Conservation (phyloP, 768 basidiomycete genomes). For the Dendrothele bispora region DNA sequence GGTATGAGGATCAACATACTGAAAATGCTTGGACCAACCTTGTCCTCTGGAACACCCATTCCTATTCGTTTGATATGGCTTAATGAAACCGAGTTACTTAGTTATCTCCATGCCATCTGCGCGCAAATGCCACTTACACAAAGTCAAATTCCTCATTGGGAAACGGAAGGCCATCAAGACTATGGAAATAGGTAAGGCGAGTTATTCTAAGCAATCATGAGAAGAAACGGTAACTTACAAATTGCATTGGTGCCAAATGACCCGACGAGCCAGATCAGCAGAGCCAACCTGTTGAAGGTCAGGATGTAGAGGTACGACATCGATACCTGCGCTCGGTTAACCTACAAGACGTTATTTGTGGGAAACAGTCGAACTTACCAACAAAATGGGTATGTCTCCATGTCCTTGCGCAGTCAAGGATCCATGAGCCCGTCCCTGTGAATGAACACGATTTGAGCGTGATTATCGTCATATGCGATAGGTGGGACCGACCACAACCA, state of each 20-base stretch:
- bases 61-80: slow-evolving; percentile 74
- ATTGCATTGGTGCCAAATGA: slow-evolving; percentile 74
- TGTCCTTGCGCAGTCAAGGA: slow-evolving; percentile 57
- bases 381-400: slow-evolving; percentile 71
- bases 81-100: neutral
- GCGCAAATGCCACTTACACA: slow-evolving; percentile 47
- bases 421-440: slow-evolving; percentile 71
- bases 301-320: slow-evolving; percentile 72
- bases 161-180: slow-evolving; percentile 71
- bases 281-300: slow-evolving; percentile 62
- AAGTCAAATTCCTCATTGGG: slow-evolving; percentile 74
- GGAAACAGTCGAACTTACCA: slow-evolving; percentile 37
- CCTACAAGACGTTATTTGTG: neutral
- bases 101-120: neutral
- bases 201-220: slow-evolving; percentile 4
- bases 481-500: slow-evolving; percentile 58
- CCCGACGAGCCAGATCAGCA: slow-evolving; percentile 53
- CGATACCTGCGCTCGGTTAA: slow-evolving; percentile 45
- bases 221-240: slow-evolving; percentile 47
- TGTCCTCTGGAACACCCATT: slow-evolving; percentile 74
- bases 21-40: slow-evolving; percentile 47
- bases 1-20: neutral
- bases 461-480: neutral
- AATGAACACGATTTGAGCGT: neutral
- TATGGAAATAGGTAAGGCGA: slow-evolving; percentile 23